Percentiles rank a stretch among this genome's conserved stretches.
Evolutionary conservation across 345 rosid species (phyloP).

Genomic region (Euphorbia lathyris): DNA sequence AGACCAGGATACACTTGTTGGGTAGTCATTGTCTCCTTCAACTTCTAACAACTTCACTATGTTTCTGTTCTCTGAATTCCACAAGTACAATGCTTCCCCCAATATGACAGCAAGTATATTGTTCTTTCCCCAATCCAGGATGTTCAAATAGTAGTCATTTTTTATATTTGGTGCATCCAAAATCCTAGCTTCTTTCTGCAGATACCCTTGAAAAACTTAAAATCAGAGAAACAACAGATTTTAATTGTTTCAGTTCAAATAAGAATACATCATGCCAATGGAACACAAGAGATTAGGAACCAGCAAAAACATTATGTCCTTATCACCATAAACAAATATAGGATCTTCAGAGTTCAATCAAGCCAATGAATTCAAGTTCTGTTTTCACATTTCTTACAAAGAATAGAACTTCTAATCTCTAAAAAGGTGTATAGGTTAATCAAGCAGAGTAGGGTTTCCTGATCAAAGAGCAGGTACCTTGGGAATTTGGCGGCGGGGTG

Average conservation of each 20-base stretch:
- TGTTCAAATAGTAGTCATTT: conserved; percentile 40
- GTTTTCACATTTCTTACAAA: too few relatives aligned
- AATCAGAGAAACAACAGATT: background rate
- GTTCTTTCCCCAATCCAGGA: conserved; percentile 48
- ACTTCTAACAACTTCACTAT: conserved; percentile 22
- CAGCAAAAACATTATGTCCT: background rate
- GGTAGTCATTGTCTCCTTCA: conserved; percentile 26
- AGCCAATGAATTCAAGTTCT: background rate
- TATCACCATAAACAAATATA: too few relatives aligned
- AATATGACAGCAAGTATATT: conserved; percentile 44
- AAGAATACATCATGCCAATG: background rate
- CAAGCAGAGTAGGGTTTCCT: background rate
- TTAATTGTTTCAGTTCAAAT: background rate
- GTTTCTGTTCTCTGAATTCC: conserved; percentile 30
- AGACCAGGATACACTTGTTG: conserved; percentile 52
- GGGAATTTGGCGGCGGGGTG: conserved; percentile 34
- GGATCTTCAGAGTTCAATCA: background rate
- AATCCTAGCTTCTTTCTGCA: conserved; percentile 38
- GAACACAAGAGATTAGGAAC: too few relatives aligned
- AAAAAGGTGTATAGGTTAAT: too few relatives aligned
- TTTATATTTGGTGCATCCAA: conserved; percentile 47
- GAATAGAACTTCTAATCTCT: too few relatives aligned
- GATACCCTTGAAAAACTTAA: background rate
- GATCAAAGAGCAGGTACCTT: conserved; percentile 16
- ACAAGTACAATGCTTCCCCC: conserved; percentile 36